phyloP scores from a whole-genome alignment of 352 stramenopile species.

The Globisporangium megalacanthum region DNA sequence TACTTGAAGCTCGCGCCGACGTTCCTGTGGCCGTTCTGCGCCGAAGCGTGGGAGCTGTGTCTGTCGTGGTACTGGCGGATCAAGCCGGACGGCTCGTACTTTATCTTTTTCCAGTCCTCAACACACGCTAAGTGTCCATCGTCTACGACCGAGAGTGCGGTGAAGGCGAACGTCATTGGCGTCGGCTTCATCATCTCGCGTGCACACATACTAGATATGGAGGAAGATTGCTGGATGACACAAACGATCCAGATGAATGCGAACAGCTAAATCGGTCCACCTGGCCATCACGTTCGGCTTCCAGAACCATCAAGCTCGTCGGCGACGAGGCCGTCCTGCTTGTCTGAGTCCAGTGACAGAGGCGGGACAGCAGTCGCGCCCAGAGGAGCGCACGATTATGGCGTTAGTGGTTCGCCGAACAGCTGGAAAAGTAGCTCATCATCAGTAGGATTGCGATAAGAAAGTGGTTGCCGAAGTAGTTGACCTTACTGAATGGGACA shows the following conservation, averaged over 20 bases:
- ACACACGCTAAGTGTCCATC: constrained; percentile 48
- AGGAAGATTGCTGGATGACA: constrained; percentile 71
- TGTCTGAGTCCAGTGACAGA: too few species aligned
- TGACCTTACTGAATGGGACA: too few species aligned
- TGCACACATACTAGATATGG: constrained; percentile 54
- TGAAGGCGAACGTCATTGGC: constrained; percentile 61
- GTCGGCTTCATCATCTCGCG: constrained; percentile 70
- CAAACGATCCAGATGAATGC: constrained; percentile 79
- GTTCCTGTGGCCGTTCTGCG: constrained; percentile 71
- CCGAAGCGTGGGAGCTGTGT: constrained; percentile 64
- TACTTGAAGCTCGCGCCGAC: constrained; percentile 68
- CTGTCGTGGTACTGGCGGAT: constrained; percentile 81
- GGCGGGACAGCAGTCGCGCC: too few species aligned
- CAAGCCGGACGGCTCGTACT: constrained; percentile 73
- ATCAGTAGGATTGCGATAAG: too few species aligned
- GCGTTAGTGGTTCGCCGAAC: too few species aligned
- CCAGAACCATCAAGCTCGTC: too few species aligned
- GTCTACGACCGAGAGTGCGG: constrained; percentile 13
- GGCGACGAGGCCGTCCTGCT: too few species aligned
- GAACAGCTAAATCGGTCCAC: constrained; percentile 65
- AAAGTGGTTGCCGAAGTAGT: too few species aligned
- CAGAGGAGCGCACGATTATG: too few species aligned
- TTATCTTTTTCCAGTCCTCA: constrained; percentile 86
- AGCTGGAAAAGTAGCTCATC: too few species aligned
- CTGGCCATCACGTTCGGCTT: too few species aligned